Percentiles rank a stretch among this genome's conserved stretches.
Conservation (phyloP, 768 basidiomycete genomes). For the Favolaschia claudopus region DNA sequence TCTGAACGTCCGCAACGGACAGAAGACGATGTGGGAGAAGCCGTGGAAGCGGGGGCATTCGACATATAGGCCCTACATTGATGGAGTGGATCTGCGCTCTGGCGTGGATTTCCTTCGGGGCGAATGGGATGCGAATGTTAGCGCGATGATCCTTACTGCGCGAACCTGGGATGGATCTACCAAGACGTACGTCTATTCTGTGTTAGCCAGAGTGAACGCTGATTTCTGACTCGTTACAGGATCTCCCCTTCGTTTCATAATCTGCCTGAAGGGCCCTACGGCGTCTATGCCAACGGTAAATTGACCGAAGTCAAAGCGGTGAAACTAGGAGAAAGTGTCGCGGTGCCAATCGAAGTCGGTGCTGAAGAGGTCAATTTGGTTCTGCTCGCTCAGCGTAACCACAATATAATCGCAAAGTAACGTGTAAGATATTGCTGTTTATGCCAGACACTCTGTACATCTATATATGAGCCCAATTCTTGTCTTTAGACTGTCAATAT, state of each 20-base stretch:
- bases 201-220: not conserved
- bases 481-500: too few species aligned
- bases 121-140: constrained; percentile 12
- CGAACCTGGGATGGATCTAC: constrained; percentile 13
- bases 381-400: too few species aligned
- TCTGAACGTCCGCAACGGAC: constrained; percentile 21
- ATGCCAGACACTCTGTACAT: too few species aligned
- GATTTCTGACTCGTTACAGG: not conserved
- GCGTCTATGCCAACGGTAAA: constrained; percentile 4
- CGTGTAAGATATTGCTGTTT: too few species aligned
- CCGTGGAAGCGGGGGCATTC: constrained; percentile 18
- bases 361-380: too few species aligned
- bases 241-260: constrained; percentile 16
- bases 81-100: constrained; percentile 10
- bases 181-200: constrained; percentile 3
- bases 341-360: too few species aligned
- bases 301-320: not conserved
- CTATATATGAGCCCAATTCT: too few species aligned
- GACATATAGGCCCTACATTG: constrained; percentile 5
- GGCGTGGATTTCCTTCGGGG: constrained; percentile 18
- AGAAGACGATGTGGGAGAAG: constrained; percentile 19
- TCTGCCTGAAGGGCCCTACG: constrained; percentile 15
- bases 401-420: too few species aligned
- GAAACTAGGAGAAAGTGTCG: too few species aligned
- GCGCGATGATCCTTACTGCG: constrained; percentile 17